Percentiles rank a stretch among this genome's conserved stretches.
These are phyloP conservation scores for Sarcomyxa edulis DNA, from an alignment of 768 basidiomycete genomes.

Conservation along the genomic window DNA sequence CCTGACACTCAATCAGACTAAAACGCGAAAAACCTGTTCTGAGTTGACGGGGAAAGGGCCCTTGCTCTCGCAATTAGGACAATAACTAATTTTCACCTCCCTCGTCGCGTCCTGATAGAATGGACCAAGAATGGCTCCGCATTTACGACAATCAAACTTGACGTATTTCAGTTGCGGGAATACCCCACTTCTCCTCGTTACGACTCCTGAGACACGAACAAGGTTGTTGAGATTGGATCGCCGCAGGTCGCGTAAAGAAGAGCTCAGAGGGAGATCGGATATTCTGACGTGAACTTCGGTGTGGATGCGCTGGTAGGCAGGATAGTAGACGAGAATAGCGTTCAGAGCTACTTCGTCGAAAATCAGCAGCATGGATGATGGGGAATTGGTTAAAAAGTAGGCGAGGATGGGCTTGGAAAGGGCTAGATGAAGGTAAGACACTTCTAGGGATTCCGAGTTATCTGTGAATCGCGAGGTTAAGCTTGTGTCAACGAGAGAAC, in stretches of 20 bases:
- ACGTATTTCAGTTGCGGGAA: constrained; percentile 99
- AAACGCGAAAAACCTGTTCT: constrained; percentile 62
- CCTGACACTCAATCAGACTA: neutral
- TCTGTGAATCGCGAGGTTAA: constrained; percentile 43
- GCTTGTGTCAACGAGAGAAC: too few species aligned
- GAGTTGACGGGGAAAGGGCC: constrained; percentile 97
- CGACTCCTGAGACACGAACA: constrained; percentile 92
- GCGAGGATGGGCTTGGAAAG: constrained; percentile 91
- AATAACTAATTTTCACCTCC: constrained; percentile 93
- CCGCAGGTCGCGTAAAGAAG: constrained; percentile 90
- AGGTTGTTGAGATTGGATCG: constrained; percentile 91
- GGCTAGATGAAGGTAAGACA: constrained; percentile 94
- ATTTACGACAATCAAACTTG: constrained; percentile 97
- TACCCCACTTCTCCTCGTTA: constrained; percentile 91
- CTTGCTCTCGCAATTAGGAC: constrained; percentile 89
- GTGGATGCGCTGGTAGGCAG: constrained; percentile 94
- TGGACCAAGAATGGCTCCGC: constrained; percentile 89
- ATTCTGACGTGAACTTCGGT: constrained; percentile 97
- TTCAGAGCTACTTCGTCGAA: constrained; percentile 95
- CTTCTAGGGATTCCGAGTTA: constrained; percentile 96
- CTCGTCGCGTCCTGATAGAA: constrained; percentile 97
- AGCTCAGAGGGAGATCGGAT: constrained; percentile 85
- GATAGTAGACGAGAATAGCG: constrained; percentile 93
- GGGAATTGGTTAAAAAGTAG: constrained; percentile 96
- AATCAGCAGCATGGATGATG: constrained; percentile 85